Base-by-base conservation (phyloP, 352 stramenopile genomes). In the Phytophthora podocarpi region DNA sequence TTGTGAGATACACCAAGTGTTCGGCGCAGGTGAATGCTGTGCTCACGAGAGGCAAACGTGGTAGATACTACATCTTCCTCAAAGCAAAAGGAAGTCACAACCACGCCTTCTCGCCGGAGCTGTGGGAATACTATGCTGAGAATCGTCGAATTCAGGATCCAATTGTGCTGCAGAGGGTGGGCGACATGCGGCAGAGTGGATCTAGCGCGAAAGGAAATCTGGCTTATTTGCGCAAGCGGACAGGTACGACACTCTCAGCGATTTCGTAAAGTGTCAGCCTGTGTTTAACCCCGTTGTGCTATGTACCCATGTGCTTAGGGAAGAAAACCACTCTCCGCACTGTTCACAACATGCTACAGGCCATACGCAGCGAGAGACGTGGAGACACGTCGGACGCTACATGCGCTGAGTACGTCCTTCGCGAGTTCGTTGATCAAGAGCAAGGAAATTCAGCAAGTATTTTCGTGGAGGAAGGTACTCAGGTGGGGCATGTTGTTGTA, bases 41-140 rank as follows among this genome's bases (percentile, higher is more conserved):
- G 1, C 16, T 31, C 5, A 28, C 2, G 16, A 30, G 2, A 20
- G n/a, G 10, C 3, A 7, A 4, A n/a, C 8, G 12, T 9, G 49
- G 24, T 1, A 12, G 20, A 12, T 59, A 27, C 10, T 51, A 52
- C 12, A 15, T 60, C 1, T 50, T 31, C 20, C 5, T 60, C 18
- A 40, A 15, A 11, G 20, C 21, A 2, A 60, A 50, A 12, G 52
- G 52, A 12, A 30, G 20, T 5, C 52, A 52, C 21, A 60, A 52
- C 28, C 52, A 60, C 16, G 27, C 36, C 2, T 12, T 50, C 0
- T 35, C 36, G 3, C 2, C 5, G 5, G 26, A 39, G 18, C 32
- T 46, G n/a, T 51, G 24, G 40, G 21, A 49, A 7, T 52, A 52
- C n/a, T 52, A 60, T n/a, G 52, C 30, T 11, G 52, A 60, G 20